phyloP scores from a whole-genome alignment of 176 grass and related monocot genomes.

The Oryza longistaminata region DNA sequence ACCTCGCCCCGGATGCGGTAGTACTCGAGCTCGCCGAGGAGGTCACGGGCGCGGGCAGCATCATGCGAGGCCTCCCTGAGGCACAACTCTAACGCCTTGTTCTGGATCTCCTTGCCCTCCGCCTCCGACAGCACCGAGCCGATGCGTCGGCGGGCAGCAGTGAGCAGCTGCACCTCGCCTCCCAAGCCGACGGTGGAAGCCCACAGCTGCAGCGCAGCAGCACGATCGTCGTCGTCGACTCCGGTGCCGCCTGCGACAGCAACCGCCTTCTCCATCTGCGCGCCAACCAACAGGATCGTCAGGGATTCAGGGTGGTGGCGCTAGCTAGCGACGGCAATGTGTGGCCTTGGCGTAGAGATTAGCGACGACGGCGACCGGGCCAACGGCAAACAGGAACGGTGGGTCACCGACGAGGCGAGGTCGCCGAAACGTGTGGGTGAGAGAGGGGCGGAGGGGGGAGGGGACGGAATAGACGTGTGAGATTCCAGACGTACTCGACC shows the following conservation, averaged over 20 bases:
- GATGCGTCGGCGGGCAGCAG: background rate
- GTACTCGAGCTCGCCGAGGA: slow-evolving; percentile 18
- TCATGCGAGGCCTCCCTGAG: background rate
- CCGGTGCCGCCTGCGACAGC: background rate
- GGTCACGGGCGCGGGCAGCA: background rate
- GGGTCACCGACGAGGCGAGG: no score
- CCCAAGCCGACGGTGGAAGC: background rate
- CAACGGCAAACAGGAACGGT: no score
- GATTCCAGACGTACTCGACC: no score
- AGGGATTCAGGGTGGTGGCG: no score
- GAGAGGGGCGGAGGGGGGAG: no score
- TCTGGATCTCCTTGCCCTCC: slow-evolving; percentile 6
- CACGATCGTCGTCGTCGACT: background rate
- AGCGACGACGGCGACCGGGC: no score
- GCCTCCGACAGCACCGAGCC: background rate
- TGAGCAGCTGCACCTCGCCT: background rate
- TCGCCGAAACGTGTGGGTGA: no score
- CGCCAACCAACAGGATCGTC: no score
- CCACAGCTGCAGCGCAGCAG: background rate
- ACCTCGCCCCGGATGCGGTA: background rate
- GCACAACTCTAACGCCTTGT: background rate
- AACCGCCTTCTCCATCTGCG: background rate
- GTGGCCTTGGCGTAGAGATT: no score
- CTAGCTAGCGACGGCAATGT: no score
- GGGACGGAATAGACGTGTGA: no score